phyloP scores from a whole-genome alignment of 2,329 filamentous ascomycete genomes.

The Cladosporium sp. region DNA sequence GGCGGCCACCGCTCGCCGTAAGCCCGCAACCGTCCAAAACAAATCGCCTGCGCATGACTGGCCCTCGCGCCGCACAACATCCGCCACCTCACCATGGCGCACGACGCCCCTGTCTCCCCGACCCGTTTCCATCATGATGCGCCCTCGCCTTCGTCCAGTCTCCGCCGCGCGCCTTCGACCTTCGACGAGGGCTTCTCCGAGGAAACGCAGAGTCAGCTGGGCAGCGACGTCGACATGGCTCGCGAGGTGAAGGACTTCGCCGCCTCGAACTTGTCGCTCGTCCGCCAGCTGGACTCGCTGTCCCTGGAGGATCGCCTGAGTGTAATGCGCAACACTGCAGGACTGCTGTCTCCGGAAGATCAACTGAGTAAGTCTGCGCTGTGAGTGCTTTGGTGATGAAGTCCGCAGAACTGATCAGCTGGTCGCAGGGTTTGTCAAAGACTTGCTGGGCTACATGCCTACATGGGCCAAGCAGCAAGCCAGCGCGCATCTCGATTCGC shows the following conservation, averaged over 20 bases:
- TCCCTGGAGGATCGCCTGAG: conserved; percentile 9
- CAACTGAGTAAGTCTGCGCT: conserved; percentile 9
- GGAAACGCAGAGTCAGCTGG: conserved; percentile 51
- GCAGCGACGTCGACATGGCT: conserved; percentile 32
- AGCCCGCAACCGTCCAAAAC: neutral
- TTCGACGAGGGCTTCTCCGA: conserved; percentile 81
- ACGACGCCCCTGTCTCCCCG: conserved; percentile 5
- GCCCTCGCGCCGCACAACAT: conserved; percentile 7
- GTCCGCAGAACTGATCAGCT: no score
- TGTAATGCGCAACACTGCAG: conserved; percentile 7
- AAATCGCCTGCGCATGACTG: conserved; percentile 3
- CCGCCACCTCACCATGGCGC: conserved; percentile 7
- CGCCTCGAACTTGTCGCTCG: conserved; percentile 7
- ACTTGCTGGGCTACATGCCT: conserved; percentile 5
- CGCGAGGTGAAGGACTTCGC: conserved; percentile 14
- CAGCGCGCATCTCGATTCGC: conserved; percentile 37
- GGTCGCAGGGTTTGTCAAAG: conserved; percentile 5
- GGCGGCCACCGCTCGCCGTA: neutral
- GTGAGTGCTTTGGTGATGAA: neutral
- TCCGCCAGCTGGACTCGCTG: conserved; percentile 5
- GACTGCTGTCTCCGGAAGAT: conserved; percentile 14
- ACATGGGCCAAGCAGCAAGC: conserved; percentile 11
- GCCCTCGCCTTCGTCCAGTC: conserved; percentile 15
- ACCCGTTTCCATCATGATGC: neutral
- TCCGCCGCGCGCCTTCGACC: conserved; percentile 17